Evolutionary conservation across 2,329 filamentous ascomycete species (phyloP).

Genomic region (Exophiala oligosperma): DNA sequence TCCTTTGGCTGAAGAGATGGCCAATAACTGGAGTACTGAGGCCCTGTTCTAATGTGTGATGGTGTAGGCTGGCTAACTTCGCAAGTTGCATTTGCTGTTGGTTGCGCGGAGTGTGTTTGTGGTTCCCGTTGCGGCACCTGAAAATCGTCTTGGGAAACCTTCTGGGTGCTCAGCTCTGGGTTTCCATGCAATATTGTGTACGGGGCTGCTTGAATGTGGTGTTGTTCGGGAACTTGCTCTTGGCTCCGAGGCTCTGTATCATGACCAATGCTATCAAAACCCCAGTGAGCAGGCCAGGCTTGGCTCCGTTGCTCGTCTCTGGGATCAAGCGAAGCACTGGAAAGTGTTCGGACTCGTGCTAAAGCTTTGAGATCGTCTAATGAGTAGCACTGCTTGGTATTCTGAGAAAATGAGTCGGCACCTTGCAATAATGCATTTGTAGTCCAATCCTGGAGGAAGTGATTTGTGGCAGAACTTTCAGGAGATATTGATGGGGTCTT

Average conservation of each 20-base stretch:
- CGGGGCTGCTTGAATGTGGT: no score
- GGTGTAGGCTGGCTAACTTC: not conserved
- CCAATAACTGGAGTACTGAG: not conserved
- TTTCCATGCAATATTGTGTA: no score
- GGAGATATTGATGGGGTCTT: not conserved
- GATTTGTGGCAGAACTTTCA: slow-evolving; percentile 1
- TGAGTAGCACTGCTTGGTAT: slow-evolving; percentile 10
- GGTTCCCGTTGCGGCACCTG: no score
- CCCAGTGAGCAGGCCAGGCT: no score
- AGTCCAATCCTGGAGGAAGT: slow-evolving; percentile 6
- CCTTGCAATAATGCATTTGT: slow-evolving; percentile 14
- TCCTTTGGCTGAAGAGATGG: not conserved
- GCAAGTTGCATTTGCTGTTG: not conserved
- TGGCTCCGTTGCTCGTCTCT: not conserved
- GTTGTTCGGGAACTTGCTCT: no score
- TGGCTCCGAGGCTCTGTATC: no score
- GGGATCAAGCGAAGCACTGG: not conserved
- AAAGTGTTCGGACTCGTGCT: not conserved
- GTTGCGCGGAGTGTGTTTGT: not conserved
- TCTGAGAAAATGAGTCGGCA: slow-evolving; percentile 5
- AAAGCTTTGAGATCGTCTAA: slow-evolving; percentile 23
- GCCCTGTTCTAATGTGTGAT: not conserved
- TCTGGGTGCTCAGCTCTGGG: no score
- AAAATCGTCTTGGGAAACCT: no score
- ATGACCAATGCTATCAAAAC: no score